Evolutionary conservation across 2,329 filamentous ascomycete genomes (phyloP).

Genomic region (Fusarium vanettenii): DNA sequence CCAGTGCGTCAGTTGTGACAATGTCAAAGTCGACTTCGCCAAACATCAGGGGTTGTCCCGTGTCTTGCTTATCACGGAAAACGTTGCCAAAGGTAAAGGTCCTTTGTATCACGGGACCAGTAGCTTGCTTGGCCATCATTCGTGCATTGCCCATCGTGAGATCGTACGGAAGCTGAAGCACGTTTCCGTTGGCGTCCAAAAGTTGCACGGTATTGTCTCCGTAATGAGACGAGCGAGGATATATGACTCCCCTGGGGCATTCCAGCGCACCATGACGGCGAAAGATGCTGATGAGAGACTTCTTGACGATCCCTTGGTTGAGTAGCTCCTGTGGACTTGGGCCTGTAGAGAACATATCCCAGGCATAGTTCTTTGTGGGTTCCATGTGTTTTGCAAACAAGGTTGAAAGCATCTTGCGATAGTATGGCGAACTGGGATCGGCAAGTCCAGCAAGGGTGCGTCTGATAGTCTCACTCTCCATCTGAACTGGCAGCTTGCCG

Average conservation of each 20-base stretch:
- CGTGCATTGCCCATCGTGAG: slow-evolving; percentile 90
- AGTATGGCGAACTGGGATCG: slow-evolving; percentile 87
- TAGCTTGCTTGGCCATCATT: slow-evolving; percentile 77
- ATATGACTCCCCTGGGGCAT: slow-evolving; percentile 77
- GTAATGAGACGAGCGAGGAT: slow-evolving; percentile 87
- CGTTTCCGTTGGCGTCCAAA: slow-evolving; percentile 84
- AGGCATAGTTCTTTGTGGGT: slow-evolving; percentile 83
- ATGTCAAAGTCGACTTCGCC: slow-evolving; percentile 98
- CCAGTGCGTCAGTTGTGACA: slow-evolving; percentile 82
- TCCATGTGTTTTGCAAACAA: slow-evolving; percentile 82
- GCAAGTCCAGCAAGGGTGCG: slow-evolving; percentile 84
- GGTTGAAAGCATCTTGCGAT: slow-evolving; percentile 87
- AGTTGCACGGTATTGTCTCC: slow-evolving; percentile 78
- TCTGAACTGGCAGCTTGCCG: slow-evolving; percentile 87
- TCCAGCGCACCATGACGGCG: slow-evolving; percentile 91
- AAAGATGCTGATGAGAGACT: slow-evolving; percentile 82
- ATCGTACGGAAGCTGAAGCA: slow-evolving; percentile 94
- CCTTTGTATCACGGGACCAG: slow-evolving; percentile 73
- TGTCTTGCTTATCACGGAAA: slow-evolving; percentile 81
- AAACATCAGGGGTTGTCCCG: slow-evolving; percentile 83
- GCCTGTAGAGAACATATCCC: slow-evolving; percentile 74
- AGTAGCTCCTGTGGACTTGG: slow-evolving; percentile 71
- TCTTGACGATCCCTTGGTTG: slow-evolving; percentile 78
- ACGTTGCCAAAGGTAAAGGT: slow-evolving; percentile 90
- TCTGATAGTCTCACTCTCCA: slow-evolving; percentile 91